A percentile compares a stretch with the other conserved stretches of the same genome.
These are phyloP conservation scores for Barbarea vulgaris DNA, from an alignment of 345 rosid genomes.

Conservation along the genomic window DNA sequence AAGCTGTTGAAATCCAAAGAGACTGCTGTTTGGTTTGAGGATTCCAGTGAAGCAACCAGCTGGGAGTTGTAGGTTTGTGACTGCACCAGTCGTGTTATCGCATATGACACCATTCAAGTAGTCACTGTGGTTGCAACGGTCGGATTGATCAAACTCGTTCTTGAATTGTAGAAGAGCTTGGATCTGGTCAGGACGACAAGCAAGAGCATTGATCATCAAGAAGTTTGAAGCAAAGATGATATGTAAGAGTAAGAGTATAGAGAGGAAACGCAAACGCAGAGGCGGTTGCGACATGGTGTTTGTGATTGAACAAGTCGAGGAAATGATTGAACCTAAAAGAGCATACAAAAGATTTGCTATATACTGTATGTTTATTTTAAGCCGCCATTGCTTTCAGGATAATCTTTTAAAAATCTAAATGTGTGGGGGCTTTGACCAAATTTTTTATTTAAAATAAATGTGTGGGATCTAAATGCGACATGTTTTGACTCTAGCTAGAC, in stretches of 20 bases:
- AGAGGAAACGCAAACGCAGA: conserved; percentile 9
- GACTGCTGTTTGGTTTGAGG: conserved; percentile 23
- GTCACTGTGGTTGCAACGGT: neutral
- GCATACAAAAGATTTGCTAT: neutral
- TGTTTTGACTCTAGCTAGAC: neutral
- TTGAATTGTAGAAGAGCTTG: neutral
- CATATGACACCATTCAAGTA: conserved; percentile 8
- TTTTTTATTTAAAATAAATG: neutral
- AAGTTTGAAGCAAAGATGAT: neutral
- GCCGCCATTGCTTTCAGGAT: neutral
- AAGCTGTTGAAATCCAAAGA: conserved; percentile 5
- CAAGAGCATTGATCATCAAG: neutral
- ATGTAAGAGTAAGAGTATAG: neutral
- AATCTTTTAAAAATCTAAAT: too few relatives aligned
- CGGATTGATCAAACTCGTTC: conserved; percentile 23
- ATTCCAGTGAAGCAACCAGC: conserved; percentile 3
- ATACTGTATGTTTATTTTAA: conserved; percentile 1
- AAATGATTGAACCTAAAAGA: neutral
- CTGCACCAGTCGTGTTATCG: conserved; percentile 12
- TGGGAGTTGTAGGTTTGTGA: conserved; percentile 21
- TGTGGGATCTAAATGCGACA: too few relatives aligned
- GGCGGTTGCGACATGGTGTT: conserved; percentile 2
- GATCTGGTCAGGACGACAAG: conserved; percentile 16
- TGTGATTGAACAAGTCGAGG: neutral
- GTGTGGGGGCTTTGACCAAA: too few relatives aligned